These are phyloP conservation scores for Lentinus tigrinus DNA, from an alignment of 768 basidiomycete species.

Conservation along the genomic window DNA sequence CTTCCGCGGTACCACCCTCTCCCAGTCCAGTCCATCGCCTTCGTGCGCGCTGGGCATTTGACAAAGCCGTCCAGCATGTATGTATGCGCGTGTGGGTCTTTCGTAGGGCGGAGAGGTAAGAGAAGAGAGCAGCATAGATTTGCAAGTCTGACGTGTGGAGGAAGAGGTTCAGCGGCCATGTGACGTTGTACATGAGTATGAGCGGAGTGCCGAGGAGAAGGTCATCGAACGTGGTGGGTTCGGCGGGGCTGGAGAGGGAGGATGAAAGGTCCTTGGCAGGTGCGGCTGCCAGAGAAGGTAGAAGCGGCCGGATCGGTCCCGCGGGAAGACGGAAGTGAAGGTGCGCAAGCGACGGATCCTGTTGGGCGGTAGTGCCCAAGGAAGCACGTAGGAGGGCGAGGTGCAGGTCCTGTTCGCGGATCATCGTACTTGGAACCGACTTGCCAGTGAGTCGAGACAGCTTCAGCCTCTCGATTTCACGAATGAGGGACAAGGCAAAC, in stretches of 20 bases:
- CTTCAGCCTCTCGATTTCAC: constrained; percentile 84
- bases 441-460: constrained; percentile 70
- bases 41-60: constrained; percentile 80
- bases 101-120: constrained; percentile 79
- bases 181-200: constrained; percentile 63
- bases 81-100: constrained; percentile 82
- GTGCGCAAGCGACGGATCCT: constrained; percentile 72
- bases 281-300: constrained; percentile 61
- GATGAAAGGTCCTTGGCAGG: constrained; percentile 36
- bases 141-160: constrained; percentile 72
- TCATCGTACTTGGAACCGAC: constrained; percentile 67
- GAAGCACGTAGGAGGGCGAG: constrained; percentile 85
- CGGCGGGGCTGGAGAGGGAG: constrained; percentile 37
- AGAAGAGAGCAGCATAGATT: constrained; percentile 74
- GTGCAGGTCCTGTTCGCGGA: constrained; percentile 88
- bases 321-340: constrained; percentile 77
- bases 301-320: constrained; percentile 78
- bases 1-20: constrained; percentile 80
- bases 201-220: constrained; percentile 80
- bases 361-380: constrained; percentile 83
- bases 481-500: constrained; percentile 79
- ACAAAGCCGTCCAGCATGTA: constrained; percentile 81
- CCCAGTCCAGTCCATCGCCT: constrained; percentile 84
- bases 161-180: constrained; percentile 91
- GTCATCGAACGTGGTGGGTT: constrained; percentile 61